Evolutionary conservation across 306 rosid species (phyloP).

Genomic region (Inga laurina): DNA sequence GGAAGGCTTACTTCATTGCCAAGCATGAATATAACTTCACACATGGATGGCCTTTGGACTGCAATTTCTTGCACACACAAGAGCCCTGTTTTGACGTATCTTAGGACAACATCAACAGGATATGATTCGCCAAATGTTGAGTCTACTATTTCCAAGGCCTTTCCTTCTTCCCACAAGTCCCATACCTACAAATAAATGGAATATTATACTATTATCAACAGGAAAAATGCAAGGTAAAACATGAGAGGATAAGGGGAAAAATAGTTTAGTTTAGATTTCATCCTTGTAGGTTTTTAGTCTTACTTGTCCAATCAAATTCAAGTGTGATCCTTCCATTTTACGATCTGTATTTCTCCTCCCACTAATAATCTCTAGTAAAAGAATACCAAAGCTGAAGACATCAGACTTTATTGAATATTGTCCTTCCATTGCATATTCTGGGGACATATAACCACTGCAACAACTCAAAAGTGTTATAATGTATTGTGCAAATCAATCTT

Average conservation of each 20-base stretch:
- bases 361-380: conserved; percentile 16
- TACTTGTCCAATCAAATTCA: conserved; percentile 17
- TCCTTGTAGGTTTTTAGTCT: neutral
- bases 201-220: neutral
- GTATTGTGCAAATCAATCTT: neutral
- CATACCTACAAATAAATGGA: conserved; percentile 37
- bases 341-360: neutral
- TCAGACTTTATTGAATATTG: conserved; percentile 30
- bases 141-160: conserved; percentile 23
- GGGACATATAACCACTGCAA: neutral
- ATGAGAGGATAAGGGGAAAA: neutral
- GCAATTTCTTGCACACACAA: neutral
- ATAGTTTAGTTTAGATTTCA: neutral
- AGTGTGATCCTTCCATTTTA: neutral
- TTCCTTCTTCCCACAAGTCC: conserved; percentile 51
- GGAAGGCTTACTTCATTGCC: conserved; percentile 29
- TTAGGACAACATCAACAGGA: neutral
- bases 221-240: neutral
- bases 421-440: conserved; percentile 17
- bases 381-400: conserved; percentile 30
- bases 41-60: neutral
- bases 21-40: neutral
- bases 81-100: neutral
- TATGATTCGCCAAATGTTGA: neutral
- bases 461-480: neutral